A percentile compares a stretch with the other conserved stretches of the same genome.
Conservation (phyloP, 2,329 filamentous ascomycete species). For the Pseudogymnoascus sp. region DNA sequence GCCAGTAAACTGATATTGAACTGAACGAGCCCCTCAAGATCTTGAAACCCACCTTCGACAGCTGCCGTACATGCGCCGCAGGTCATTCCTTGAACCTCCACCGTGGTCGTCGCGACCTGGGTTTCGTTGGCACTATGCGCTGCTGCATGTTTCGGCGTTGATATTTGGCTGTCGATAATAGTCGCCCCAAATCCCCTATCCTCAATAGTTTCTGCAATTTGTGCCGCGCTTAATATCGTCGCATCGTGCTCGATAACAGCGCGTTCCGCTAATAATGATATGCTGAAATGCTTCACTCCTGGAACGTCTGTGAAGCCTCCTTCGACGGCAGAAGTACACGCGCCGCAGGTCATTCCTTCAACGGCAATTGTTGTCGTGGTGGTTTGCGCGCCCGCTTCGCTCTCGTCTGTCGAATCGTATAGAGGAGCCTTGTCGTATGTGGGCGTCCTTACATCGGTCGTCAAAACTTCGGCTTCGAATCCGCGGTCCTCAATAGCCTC, state of each 20-base stretch:
- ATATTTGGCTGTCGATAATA: conserved; percentile 62
- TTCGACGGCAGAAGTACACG: conserved; percentile 80
- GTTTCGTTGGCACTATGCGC: conserved; percentile 30
- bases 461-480: conserved; percentile 85
- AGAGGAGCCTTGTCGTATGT: conserved; percentile 31
- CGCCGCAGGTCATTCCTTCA: conserved; percentile 86
- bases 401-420: conserved; percentile 28
- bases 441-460: conserved; percentile 63
- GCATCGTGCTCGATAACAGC: conserved; percentile 79
- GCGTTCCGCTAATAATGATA: conserved; percentile 76
- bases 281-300: conserved; percentile 69
- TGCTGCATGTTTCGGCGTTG: conserved; percentile 26
- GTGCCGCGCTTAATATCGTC: conserved; percentile 41
- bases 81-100: conserved; percentile 94
- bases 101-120: conserved; percentile 63
- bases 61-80: conserved; percentile 94
- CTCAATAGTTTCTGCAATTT: conserved; percentile 53
- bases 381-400: conserved; percentile 25
- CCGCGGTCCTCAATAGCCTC: conserved; percentile 88
- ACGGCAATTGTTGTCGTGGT: conserved; percentile 67
- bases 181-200: conserved; percentile 75
- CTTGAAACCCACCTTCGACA: conserved; percentile 74
- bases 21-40: conserved; percentile 68
- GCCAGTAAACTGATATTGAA: conserved; percentile 95
- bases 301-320: conserved; percentile 67